Base-by-base conservation (phyloP, 371 early-diverging fungal species). In the Apophysomyces ossiformis region DNA sequence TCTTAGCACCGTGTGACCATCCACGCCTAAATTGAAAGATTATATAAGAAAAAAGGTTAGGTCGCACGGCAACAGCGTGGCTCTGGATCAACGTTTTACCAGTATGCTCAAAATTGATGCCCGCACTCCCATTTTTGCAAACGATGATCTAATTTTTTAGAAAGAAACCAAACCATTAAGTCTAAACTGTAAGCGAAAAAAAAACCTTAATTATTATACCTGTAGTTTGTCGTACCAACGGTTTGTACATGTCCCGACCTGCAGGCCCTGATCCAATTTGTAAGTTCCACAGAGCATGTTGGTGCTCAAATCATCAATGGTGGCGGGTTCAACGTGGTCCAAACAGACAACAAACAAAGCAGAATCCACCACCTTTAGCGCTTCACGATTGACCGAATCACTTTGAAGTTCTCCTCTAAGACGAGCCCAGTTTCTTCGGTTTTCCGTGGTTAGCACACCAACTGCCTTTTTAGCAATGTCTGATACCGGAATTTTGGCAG, bases 341-440 rank as follows among this genome's bases (percentile, higher is more conserved):
- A 96, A 77, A 69, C 91, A 91, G 6, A 96, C 89, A 54, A 86
- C 85, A 71, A 96, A 95, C 61, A 95, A 81, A 7, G 96, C 87
- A 0, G 85, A 71, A 61, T 93, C 91, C 21, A 93, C 85, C 1
- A 80, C 81, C 35, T 78, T 74, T 5, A 94, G 77, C 8, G 87
- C 85, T 32, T 78, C 81, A 36, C 71, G 73, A 69, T 95, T 94
- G 21, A 71, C 71, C 3, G 76, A 63, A 60, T 84, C 79, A 1
- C 75, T 56, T 6, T 75, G 69, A 37, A 85, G 68, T 26, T 71
- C 72, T 8, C 57, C 57, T 44, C 86, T 68, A 7, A 89, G 78
- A 46, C 71, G 67, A 8, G 92, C 87, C 94, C 94, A 93, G 58
- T 77, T 84, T 66, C 88, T 88, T 41, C 95, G 84, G 58, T 93